These are phyloP conservation scores for Colletotrichum gloeosporioides DNA, from an alignment of 2,329 filamentous ascomycete species.

Conservation along the genomic window DNA sequence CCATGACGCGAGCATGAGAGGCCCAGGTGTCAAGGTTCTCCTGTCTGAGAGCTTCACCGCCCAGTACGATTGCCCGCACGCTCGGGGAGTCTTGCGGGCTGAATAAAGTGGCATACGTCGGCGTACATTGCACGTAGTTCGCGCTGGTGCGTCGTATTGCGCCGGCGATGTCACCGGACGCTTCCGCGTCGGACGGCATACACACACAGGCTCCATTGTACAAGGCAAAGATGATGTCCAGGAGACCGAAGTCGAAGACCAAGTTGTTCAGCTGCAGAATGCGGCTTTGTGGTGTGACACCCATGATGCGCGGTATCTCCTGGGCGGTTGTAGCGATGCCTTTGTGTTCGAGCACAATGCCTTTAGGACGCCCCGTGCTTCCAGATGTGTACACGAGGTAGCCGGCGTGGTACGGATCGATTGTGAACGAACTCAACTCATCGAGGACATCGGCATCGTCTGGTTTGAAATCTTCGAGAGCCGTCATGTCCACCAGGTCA, in stretches of 20 bases:
- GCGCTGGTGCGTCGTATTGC: not conserved
- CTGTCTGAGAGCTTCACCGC: not conserved
- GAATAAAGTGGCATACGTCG: not conserved
- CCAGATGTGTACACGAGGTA: not conserved
- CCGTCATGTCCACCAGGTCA: not conserved
- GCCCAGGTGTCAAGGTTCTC: not conserved
- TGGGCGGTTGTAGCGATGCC: not conserved
- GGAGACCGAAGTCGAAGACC: not conserved
- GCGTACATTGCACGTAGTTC: not conserved
- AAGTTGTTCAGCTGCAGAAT: not conserved
- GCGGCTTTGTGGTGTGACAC: not conserved
- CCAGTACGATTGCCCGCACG: accelerated
- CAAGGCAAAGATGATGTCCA: not conserved
- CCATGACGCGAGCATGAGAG: not conserved
- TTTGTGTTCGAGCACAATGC: not conserved
- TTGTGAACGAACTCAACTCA: not conserved
- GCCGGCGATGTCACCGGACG: not conserved
- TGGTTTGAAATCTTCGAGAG: accelerated
- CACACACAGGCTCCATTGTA: not conserved
- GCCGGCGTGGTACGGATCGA: not conserved
- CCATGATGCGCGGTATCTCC: not conserved
- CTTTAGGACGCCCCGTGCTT: not conserved
- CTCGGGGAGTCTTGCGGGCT: not conserved
- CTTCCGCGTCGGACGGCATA: not conserved
- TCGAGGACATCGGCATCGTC: accelerated